Conservation (phyloP, 768 basidiomycete genomes). For the Tylopilus plumbeoviolaceoides region DNA sequence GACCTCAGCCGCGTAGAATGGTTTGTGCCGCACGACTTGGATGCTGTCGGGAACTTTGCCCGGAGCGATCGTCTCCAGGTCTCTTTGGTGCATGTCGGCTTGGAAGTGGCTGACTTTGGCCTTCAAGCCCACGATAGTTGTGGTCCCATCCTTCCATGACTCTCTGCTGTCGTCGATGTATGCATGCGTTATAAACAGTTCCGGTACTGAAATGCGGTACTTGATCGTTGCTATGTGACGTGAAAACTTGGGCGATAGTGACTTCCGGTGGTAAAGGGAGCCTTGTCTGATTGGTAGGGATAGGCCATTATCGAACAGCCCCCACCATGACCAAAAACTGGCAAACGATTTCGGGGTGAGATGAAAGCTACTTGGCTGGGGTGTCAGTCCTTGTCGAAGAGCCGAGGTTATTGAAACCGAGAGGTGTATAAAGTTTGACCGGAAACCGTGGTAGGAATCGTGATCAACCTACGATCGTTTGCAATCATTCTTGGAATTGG, state of each 20-base stretch:
- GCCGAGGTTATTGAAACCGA: conserved; percentile 81
- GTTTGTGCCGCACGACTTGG: conserved; percentile 67
- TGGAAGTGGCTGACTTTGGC: conserved; percentile 75
- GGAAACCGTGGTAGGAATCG: conserved; percentile 85
- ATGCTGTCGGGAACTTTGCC: conserved; percentile 55
- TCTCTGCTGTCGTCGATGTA: conserved; percentile 80
- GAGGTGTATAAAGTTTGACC: conserved; percentile 91
- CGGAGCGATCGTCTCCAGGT: conserved; percentile 66
- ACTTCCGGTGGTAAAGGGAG: conserved; percentile 66
- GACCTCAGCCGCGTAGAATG: conserved; percentile 86
- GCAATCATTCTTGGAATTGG: background rate
- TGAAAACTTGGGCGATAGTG: conserved; percentile 81
- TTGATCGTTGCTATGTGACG: conserved; percentile 88
- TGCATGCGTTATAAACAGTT: conserved; percentile 79
- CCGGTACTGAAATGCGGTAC: conserved; percentile 75
- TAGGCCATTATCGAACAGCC: conserved; percentile 71
- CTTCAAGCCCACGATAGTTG: conserved; percentile 82
- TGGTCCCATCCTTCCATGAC: conserved; percentile 77
- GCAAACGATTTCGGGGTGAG: conserved; percentile 80
- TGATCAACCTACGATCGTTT: conserved; percentile 34
- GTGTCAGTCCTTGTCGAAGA: conserved; percentile 30
- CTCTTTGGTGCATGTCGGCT: conserved; percentile 89
- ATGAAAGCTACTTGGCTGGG: conserved; percentile 67
- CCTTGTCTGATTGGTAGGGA: conserved; percentile 88
- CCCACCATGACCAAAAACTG: conserved; percentile 93